These are phyloP conservation scores for Petunia axillaris DNA, from an alignment of 257 asterid genomes.

Conservation along the genomic window DNA sequence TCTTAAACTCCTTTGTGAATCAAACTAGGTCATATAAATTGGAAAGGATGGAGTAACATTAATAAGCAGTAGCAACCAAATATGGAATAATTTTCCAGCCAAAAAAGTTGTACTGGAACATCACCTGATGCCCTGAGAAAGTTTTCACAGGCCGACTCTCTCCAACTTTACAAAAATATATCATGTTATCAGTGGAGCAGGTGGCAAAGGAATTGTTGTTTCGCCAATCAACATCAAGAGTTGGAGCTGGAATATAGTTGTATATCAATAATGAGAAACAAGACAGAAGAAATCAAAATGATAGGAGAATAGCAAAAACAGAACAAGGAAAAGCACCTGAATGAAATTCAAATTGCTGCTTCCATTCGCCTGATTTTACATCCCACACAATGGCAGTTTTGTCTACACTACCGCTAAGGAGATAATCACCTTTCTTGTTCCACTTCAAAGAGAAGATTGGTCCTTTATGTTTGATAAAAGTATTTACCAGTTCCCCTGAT, in stretches of 20 bases:
- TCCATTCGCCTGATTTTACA: conserved; percentile 92
- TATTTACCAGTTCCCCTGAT: conserved; percentile 84
- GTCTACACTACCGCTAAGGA: conserved; percentile 96
- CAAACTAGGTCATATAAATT: too few relatives aligned
- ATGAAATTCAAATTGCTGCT: conserved; percentile 92
- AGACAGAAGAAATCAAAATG: conserved; percentile 19
- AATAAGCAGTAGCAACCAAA: background rate
- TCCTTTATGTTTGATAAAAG: conserved; percentile 90
- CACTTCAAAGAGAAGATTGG: conserved; percentile 97
- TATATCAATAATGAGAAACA: conserved; percentile 10
- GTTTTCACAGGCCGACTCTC: conserved; percentile 78
- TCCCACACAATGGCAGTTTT: conserved; percentile 99
- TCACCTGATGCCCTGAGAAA: conserved; percentile 89
- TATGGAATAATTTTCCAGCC: background rate
- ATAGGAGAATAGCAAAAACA: conserved; percentile 26
- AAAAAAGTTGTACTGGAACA: conserved; percentile 23
- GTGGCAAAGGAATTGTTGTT: conserved; percentile 89
- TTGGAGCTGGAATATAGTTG: conserved; percentile 60
- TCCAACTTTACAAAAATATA: conserved; percentile 92
- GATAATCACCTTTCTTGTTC: conserved; percentile 96
- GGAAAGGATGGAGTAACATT: background rate
- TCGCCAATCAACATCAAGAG: conserved; percentile 98
- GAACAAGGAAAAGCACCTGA: conserved; percentile 54
- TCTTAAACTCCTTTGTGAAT: too few relatives aligned
- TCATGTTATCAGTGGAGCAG: conserved; percentile 97